Base-by-base conservation (phyloP, 2,329 filamentous ascomycete genomes). In the Paracoccidioides brasiliensis region DNA sequence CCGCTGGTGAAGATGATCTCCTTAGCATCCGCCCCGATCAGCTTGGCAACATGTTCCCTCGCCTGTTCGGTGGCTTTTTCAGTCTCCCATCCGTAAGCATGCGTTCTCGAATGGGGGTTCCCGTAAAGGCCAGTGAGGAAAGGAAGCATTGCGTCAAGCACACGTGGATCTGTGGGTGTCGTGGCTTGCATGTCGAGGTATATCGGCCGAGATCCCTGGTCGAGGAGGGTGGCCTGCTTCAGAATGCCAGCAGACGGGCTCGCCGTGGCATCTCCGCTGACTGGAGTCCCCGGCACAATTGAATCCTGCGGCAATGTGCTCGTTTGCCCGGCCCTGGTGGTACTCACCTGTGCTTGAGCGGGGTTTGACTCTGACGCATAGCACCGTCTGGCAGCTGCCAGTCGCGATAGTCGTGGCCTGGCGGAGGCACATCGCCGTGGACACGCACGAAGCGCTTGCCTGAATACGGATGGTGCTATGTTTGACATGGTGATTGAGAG, bases 1-100 rank as follows among this genome's bases (percentile, higher is more conserved):
- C 93, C 93, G 65, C 90, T 96, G 5, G 93, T 98, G 74, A 98
- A 97, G 65, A 98, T 94, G 62, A 98, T 97, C 70, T 98, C 93
- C 74, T 98, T 98, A 5, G 93, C 78, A 69, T 98, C 90, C 33
- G 93, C 93, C 32, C 91, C 91, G 62, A 98, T 93, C 55, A 98
- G 80, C 42, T 79, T 79, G 3, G 93, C 93, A 61, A 97, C 79
- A 66, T 97, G 82, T 64, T 80, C 80, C 64, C 93, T 82, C 45
- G 93, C 90, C 60, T 88, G 80, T 70, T 98, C 93, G 28, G 95
- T 85, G 0, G 88, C 91, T 74, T 90, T 89, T 67, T 98, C 93
- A 54, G 87, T 95, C 76, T 98, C 93, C 93, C 93, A 98, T 52
- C 93, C 93, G 71, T 98, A 98, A 30, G 93, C 90, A 72, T 98